Evolutionary conservation across 2,329 filamentous ascomycete genomes (phyloP), one percentile per base, ranked within the genome.

Genomic region (Sodiomyces alkalinus): DNA sequence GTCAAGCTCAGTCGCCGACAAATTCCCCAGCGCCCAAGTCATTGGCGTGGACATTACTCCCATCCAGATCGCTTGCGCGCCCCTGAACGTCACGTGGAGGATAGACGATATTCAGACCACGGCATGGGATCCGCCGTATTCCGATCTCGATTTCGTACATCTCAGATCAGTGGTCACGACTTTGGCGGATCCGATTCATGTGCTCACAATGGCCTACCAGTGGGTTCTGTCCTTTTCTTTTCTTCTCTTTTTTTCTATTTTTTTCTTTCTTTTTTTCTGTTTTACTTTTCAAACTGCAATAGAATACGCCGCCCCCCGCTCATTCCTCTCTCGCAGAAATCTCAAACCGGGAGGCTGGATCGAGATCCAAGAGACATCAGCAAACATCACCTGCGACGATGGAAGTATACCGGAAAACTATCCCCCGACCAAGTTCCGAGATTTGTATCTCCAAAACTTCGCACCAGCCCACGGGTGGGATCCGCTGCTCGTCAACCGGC

Each of bases 71-170:
- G 41, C 45, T 16, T 58, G 49, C 43, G 59, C 68, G 6, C 68
- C 69, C 3, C 63, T 65, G 9, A 75, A 75, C 37, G 53, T 71
- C 19, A 56, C 59, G 25, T 74, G 54, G 60, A 39, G 57, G 65
- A 66, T 37, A 16, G 36, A 39, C 20, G 62, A 68, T 37, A 51
- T 61, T 13, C 57, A 66, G 29, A 30, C 31, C 19, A 32, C 17
- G n/a, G 19, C 19, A 4, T 43, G 41, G 30, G 48, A 45, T 6
- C 43, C 44, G 16, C 50, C 51, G 11, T 56, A 56, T 28, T 33
- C 34, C 15, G 39, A 45, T 23, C 43, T 68, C 36, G 67, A 73
- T 40, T 59, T 64, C 32, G 61, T 74, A 24, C 66, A 72, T 39
- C 45, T 58, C 14, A 55, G 68, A 26, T 55, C 64, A 14, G 51